phyloP scores from a whole-genome alignment of 1,139 yeast species.

The Cylindricascospora bacillispora region DNA sequence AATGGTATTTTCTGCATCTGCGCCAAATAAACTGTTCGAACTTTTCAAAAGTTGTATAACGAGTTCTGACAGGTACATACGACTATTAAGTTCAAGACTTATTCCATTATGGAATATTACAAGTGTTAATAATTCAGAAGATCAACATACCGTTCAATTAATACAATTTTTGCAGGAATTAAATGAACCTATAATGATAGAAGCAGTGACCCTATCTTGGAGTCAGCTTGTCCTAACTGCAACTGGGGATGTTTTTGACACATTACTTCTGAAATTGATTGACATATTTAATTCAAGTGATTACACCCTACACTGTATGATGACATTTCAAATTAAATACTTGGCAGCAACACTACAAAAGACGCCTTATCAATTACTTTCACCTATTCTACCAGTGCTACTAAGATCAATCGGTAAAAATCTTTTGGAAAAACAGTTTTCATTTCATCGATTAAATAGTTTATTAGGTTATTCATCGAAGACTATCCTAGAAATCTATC shows the following conservation, averaged over 20 bases:
- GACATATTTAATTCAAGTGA: constrained; percentile 22
- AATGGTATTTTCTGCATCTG: constrained; percentile 8
- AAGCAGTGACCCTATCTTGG: constrained; percentile 21
- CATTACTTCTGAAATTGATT: constrained; percentile 20
- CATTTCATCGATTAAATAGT: constrained; percentile 48
- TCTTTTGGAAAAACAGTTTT: constrained; percentile 35
- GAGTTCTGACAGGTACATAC: constrained; percentile 36
- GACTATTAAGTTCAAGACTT: constrained; percentile 34
- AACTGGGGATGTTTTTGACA: constrained; percentile 21
- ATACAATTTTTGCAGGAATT: constrained; percentile 16
- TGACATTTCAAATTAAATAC: constrained; percentile 22
- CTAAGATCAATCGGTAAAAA: constrained; percentile 51
- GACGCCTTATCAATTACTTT: constrained; percentile 57
- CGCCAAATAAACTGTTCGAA: constrained; percentile 10
- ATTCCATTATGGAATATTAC: constrained; percentile 23
- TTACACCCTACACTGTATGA: constrained; percentile 20
- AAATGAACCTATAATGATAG: constrained; percentile 11
- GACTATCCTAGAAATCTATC: constrained; percentile 56
- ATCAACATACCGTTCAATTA: constrained; percentile 16
- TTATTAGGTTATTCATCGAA: constrained; percentile 49
- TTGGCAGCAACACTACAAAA: constrained; percentile 32
- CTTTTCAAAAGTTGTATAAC: constrained; percentile 21
- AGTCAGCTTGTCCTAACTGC: constrained; percentile 19
- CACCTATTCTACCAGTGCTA: constrained; percentile 71
- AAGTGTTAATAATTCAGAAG: constrained; percentile 13